Evolutionary conservation across 257 asterid genomes (phyloP).

Genomic region (Fraxinus quadrangulata): DNA sequence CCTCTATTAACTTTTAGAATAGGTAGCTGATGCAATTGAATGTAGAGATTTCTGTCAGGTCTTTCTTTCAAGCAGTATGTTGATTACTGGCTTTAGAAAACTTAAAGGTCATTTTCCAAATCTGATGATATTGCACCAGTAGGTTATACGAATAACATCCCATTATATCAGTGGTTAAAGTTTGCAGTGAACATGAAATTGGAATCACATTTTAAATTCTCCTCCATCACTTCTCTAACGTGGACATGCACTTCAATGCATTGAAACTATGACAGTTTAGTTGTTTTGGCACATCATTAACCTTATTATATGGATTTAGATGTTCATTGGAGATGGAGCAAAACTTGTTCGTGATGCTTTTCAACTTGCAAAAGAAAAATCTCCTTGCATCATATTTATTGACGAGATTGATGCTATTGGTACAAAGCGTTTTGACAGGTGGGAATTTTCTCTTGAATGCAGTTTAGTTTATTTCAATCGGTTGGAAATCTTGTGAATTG

Average conservation of each 20-base stretch:
- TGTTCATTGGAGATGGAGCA: slow-evolving; percentile 92
- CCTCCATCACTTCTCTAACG: background rate
- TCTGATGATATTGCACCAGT: background rate
- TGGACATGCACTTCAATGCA: slow-evolving; percentile 2
- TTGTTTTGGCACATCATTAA: background rate
- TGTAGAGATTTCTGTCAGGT: background rate
- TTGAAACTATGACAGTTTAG: background rate
- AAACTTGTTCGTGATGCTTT: slow-evolving; percentile 96
- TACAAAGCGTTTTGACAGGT: slow-evolving; percentile 92
- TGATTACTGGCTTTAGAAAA: background rate
- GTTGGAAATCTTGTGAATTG: background rate
- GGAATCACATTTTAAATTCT: background rate
- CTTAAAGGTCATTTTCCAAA: background rate
- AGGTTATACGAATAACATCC: background rate
- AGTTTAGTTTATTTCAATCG: background rate
- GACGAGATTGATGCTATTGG: slow-evolving; percentile 98
- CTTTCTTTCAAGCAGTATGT: too few species aligned
- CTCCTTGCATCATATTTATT: slow-evolving; percentile 92
- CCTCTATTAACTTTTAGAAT: too few species aligned
- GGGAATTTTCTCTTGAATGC: background rate
- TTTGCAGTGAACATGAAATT: background rate
- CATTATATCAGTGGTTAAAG: background rate
- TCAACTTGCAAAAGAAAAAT: slow-evolving; percentile 87
- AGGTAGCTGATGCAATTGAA: background rate
- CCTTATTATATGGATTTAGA: slow-evolving; percentile 37